Evolutionary conservation across 1,284 basidiomycete species (phyloP).

Genomic region (Fistulinella cinereoalba): DNA sequence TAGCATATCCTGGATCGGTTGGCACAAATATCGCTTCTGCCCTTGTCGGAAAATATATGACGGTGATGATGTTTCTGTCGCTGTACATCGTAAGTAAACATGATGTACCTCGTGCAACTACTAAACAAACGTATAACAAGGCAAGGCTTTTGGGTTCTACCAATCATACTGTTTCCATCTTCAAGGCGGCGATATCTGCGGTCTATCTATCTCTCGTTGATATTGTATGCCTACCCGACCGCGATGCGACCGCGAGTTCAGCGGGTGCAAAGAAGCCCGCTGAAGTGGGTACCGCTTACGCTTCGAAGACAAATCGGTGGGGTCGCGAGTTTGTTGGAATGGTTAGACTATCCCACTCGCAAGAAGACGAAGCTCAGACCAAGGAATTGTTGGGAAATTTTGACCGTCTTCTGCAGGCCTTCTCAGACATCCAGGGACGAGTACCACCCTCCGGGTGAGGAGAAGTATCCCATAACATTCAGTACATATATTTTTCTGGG

Average conservation of each 20-base stretch:
- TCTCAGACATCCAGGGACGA: conserved; percentile 30
- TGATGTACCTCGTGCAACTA: no score
- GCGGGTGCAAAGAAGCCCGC: conserved; percentile 7
- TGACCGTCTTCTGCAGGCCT: conserved; percentile 41
- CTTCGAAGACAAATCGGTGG: conserved; percentile 53
- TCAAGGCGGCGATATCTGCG: conserved; percentile 63
- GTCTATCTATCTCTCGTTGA: conserved; percentile 57
- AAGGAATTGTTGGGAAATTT: conserved; percentile 51
- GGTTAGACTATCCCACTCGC: conserved; percentile 50
- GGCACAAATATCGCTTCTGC: conserved; percentile 61
- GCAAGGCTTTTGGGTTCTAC: conserved; percentile 64
- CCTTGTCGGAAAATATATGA: conserved; percentile 48
- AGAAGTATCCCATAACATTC: not conserved
- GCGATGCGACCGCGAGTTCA: conserved; percentile 14
- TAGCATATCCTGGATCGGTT: conserved; percentile 73
- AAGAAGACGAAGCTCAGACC: conserved; percentile 41
- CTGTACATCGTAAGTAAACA: conserved; percentile 68
- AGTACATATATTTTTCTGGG: not conserved
- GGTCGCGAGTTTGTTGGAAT: conserved; percentile 53
- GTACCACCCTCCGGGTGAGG: conserved; percentile 12
- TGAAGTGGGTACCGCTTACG: conserved; percentile 42
- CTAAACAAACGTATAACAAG: conserved; percentile 46
- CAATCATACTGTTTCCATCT: conserved; percentile 57
- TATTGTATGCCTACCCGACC: conserved; percentile 23
- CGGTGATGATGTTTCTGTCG: conserved; percentile 51